phyloP scores from a whole-genome alignment of 2,329 filamentous ascomycete species.

The Neofusicoccum cordaticola region DNA sequence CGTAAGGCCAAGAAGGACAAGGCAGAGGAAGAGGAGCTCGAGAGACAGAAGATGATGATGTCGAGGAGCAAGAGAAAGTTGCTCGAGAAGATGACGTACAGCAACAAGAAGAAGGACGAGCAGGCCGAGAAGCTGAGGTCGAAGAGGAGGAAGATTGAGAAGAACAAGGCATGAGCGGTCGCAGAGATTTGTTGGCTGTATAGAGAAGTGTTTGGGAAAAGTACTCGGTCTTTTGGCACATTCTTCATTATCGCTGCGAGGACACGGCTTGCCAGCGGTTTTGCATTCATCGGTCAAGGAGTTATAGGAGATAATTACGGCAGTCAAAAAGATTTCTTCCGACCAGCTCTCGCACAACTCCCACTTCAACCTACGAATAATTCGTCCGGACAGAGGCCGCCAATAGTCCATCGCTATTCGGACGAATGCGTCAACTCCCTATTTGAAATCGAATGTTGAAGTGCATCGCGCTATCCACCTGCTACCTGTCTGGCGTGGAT shows the following conservation, averaged over 20 bases:
- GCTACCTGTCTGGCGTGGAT: no score
- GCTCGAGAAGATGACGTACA: slow-evolving; percentile 96
- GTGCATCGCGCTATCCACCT: no score
- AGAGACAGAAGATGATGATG: slow-evolving; percentile 97
- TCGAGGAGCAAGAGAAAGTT: slow-evolving; percentile 96
- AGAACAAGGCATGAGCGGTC: slow-evolving; percentile 20
- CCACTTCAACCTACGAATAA: no score
- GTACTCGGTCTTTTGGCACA: background rate
- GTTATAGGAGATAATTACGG: background rate
- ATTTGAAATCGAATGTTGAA: no score
- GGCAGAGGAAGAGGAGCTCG: slow-evolving; percentile 79
- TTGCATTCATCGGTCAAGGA: background rate
- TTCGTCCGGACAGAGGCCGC: no score
- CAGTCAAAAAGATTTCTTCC: background rate
- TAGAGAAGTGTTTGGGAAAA: background rate
- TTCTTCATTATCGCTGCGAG: background rate
- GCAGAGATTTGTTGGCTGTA: background rate
- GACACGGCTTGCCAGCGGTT: background rate
- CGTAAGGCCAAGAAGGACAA: slow-evolving; percentile 58
- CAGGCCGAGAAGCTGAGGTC: slow-evolving; percentile 82
- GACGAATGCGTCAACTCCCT: no score
- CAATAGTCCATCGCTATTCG: no score
- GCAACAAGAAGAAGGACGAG: slow-evolving; percentile 86
- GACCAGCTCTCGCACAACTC: no score
- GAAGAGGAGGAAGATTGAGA: slow-evolving; percentile 91